Evolutionary conservation across 768 basidiomycete genomes (phyloP), one percentile per base, ranked within the genome.

Genomic region (Collybia sordida): DNA sequence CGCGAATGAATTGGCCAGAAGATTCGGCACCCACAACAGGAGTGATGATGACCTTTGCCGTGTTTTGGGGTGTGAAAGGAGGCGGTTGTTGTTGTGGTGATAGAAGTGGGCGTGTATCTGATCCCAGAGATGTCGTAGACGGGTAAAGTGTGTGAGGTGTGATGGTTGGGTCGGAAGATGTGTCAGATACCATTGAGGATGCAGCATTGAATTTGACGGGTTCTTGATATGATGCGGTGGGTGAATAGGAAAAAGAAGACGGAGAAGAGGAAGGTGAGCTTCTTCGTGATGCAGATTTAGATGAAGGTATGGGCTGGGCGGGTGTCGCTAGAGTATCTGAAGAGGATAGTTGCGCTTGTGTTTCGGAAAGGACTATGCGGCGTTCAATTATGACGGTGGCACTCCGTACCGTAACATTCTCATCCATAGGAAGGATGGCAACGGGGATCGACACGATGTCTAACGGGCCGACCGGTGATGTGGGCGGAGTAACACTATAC

Each of bases 361-460:
- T 56, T 43, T 85, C 80, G 45, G 71, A 74, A 46, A 89, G 72
- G 42, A 77, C 74, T 50, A 90, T 86, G 44, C 88, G 82, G 44
- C 89, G 82, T 62, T 90, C 88, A 47, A 92, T 71, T 44, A 81
- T 72, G 42, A 88, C 72, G 51, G 75, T 81, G 2, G 85, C 83
- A 54, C 78, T 80, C 39, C 83, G 84, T 50, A 90, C 73, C 34
- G 75, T 70, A 31, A 84, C 73, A 21, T 66, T 65, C n/a, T 74
- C 66, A 54, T 88, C 85, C 37, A 77, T 53, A 6, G 86, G 82
- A n/a, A 78, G 74, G 40, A 90, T 71, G 45, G 75, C 72, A 50
- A 92, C 70, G 12, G 81, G 77, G 49, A 88, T 76, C 47, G 87
- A 79, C 23, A 91, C 74, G 28, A 88, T 74, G 64, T 91, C 90